phyloP scores from a whole-genome alignment of 805 yeast species.

The Cyberlindnera meyerae region DNA sequence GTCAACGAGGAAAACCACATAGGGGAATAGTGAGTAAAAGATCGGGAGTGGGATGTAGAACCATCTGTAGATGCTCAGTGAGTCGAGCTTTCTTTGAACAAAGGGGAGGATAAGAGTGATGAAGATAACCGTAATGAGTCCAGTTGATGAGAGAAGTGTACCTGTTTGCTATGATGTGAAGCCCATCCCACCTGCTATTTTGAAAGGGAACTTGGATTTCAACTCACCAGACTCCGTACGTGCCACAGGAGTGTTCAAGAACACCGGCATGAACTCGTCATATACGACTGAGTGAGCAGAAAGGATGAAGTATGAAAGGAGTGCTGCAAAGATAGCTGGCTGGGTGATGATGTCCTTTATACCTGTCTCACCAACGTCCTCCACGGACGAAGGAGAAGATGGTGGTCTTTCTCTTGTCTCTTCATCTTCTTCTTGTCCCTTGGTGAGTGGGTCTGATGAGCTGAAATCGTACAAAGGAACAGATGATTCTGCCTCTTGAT shows the following conservation, averaged over 20 bases:
- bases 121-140: constrained; percentile 41
- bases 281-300: constrained; percentile 8
- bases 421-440: constrained; percentile 1
- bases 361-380: background rate
- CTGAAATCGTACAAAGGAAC: constrained; percentile 1
- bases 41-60: constrained; percentile 8
- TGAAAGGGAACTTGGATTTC: constrained; percentile 42
- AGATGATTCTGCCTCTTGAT: constrained; percentile 1
- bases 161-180: constrained; percentile 45
- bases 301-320: constrained; percentile 8
- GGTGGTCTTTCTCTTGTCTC: too few species aligned
- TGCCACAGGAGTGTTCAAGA: constrained; percentile 4
- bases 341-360: constrained; percentile 9
- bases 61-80: constrained; percentile 6
- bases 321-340: constrained; percentile 6
- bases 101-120: constrained; percentile 32
- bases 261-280: constrained; percentile 12
- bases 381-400: too few species aligned
- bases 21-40: constrained; percentile 4
- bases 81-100: constrained; percentile 6
- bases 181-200: constrained; percentile 48
- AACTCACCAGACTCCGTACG: constrained; percentile 13
- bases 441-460: background rate
- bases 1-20: constrained; percentile 7
- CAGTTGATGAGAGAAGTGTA: constrained; percentile 43